Percentiles rank a stretch among this genome's conserved stretches.
Evolutionary conservation across 345 rosid genomes (phyloP).

Genomic region (Moringa oleifera): DNA sequence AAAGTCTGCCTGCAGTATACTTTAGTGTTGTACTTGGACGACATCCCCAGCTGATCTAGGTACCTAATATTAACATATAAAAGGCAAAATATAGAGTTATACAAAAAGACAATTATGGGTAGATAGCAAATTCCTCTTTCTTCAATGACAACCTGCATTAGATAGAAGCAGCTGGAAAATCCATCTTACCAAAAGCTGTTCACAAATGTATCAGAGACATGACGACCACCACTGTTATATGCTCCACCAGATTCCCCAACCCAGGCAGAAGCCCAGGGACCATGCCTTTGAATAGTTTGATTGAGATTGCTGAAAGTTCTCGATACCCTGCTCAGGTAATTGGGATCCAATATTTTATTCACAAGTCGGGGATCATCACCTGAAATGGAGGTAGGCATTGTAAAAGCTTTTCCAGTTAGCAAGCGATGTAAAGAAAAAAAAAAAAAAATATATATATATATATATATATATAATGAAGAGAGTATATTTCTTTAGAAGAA

Average conservation of each 20-base stretch:
- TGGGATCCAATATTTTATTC: slow-evolving; percentile 75
- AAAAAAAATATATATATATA: no score
- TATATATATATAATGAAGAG: background rate
- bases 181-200: slow-evolving; percentile 83
- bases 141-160: background rate
- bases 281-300: slow-evolving; percentile 47
- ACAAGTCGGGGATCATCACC: slow-evolving; percentile 75
- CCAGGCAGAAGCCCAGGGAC: slow-evolving; percentile 96
- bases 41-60: slow-evolving; percentile 97
- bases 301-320: slow-evolving; percentile 53
- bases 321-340: slow-evolving; percentile 44
- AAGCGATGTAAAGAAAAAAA: no score
- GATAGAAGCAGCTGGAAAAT: slow-evolving; percentile 7
- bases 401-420: no score
- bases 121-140: background rate
- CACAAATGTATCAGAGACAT: slow-evolving; percentile 76
- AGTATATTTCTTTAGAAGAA: background rate
- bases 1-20: slow-evolving; percentile 98
- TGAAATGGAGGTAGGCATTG: slow-evolving; percentile 24
- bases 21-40: slow-evolving; percentile 82
- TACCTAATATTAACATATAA: slow-evolving; percentile 41
- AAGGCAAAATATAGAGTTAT: no score
- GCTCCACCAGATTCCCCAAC: slow-evolving; percentile 99
- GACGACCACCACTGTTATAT: slow-evolving; percentile 86
- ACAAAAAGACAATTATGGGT: background rate